Percentiles rank a stretch among this genome's conserved stretches.
phyloP scores from a whole-genome alignment of 768 basidiomycete genomes.

The Boletus tylopilopsis region DNA sequence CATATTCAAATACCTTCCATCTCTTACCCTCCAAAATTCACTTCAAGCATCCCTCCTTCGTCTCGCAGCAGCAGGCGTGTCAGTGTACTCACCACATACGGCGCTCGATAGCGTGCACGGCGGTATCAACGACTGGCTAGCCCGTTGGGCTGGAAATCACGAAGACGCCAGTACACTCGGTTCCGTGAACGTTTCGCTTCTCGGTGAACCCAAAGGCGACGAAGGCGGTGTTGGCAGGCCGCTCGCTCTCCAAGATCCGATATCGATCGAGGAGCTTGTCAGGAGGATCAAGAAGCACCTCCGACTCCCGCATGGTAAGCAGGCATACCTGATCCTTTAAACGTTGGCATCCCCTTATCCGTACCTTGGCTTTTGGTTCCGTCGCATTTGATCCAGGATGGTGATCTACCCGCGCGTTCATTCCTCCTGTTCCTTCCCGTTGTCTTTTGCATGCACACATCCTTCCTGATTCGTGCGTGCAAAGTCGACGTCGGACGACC shows the following conservation, averaged over 20 bases:
- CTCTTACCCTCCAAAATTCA: constrained; percentile 73
- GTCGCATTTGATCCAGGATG: constrained; percentile 11
- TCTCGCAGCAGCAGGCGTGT: constrained; percentile 80
- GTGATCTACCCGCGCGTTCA: constrained; percentile 15
- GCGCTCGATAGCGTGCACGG: constrained; percentile 79
- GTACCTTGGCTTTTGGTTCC: background rate
- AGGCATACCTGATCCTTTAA: constrained; percentile 11
- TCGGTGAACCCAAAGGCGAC: constrained; percentile 38
- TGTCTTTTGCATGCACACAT: background rate
- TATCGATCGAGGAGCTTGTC: constrained; percentile 59
- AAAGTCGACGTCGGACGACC: constrained; percentile 69
- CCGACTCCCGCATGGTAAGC: constrained; percentile 52
- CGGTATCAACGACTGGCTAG: constrained; percentile 92
- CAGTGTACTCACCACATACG: constrained; percentile 85
- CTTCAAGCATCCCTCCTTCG: constrained; percentile 77
- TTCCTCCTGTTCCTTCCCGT: constrained; percentile 18
- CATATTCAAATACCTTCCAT: constrained; percentile 71
- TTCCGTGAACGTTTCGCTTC: constrained; percentile 30
- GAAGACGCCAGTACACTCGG: constrained; percentile 28
- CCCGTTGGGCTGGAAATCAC: constrained; percentile 43
- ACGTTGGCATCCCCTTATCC: constrained; percentile 6
- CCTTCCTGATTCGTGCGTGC: constrained; percentile 5
- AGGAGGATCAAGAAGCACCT: constrained; percentile 68
- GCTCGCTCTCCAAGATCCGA: constrained; percentile 55
- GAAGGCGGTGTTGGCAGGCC: constrained; percentile 68